phyloP scores from a whole-genome alignment of 208 protist species.

The Paratrypanosoma confusum region DNA sequence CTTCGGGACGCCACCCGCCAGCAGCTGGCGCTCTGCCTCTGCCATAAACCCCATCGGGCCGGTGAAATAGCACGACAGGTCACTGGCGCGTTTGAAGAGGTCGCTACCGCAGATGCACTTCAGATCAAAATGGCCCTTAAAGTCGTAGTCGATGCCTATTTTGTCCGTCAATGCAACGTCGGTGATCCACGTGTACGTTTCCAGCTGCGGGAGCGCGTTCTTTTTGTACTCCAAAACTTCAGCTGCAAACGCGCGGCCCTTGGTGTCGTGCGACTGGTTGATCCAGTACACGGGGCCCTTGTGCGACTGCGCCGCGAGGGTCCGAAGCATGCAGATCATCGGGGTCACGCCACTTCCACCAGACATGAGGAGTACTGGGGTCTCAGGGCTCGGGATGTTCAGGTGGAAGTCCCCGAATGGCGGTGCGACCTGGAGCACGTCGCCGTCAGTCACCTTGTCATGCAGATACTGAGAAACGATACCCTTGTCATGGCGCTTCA shows the following conservation, averaged over 20 bases:
- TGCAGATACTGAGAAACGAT: conserved; percentile 27
- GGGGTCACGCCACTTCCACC: conserved; percentile 23
- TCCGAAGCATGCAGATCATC: conserved; percentile 22
- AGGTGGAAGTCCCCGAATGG: conserved; percentile 33
- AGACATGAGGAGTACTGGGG: conserved; percentile 19
- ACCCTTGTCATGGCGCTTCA: conserved; percentile 22
- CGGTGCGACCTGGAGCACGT: conserved; percentile 22
- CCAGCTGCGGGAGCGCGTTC: conserved; percentile 13
- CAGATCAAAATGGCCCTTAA: conserved; percentile 22
- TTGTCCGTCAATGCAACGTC: conserved; percentile 10
- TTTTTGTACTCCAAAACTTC: conserved; percentile 12
- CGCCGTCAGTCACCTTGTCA: conserved; percentile 18
- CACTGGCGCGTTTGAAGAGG: conserved; percentile 3
- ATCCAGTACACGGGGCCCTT: conserved; percentile 21
- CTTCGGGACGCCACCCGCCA: conserved; percentile 2
- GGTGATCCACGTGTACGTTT: conserved; percentile 17
- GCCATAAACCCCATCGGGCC: conserved; percentile 21
- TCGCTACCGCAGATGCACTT: conserved; percentile 10
- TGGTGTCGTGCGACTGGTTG: conserved; percentile 16
- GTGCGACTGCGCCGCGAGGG: conserved; percentile 12
- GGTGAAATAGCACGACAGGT: conserved; percentile 22
- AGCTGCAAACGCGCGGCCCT: conserved; percentile 11
- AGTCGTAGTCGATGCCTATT: conserved; percentile 17
- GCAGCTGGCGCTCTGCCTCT: conserved; percentile 12
- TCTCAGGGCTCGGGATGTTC: conserved; percentile 3